Evolutionary conservation across 2,329 filamentous ascomycete genomes (phyloP).

Genomic region (Fusarium irregulare): DNA sequence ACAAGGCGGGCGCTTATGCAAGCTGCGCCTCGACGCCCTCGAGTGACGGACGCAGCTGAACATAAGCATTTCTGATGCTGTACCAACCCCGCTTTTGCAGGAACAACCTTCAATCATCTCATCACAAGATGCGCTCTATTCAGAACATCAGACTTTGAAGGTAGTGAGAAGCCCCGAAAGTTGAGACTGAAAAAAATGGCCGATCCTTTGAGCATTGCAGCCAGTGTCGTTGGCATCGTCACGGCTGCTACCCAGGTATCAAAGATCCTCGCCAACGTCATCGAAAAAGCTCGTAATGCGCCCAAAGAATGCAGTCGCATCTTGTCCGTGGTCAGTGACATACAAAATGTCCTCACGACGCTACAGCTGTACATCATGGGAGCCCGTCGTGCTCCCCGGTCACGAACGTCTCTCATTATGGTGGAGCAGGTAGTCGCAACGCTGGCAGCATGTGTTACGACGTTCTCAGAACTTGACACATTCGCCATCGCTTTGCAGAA

Average conservation of each 20-base stretch:
- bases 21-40: background rate
- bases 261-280: slow-evolving; percentile 11
- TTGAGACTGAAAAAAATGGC: slow-evolving; percentile 2
- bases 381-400: background rate
- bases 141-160: background rate
- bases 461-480: slow-evolving; percentile 5
- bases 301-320: background rate
- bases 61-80: background rate
- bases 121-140: background rate
- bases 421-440: slow-evolving; percentile 24
- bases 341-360: background rate
- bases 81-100: background rate
- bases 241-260: slow-evolving; percentile 16
- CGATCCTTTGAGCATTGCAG: slow-evolving; percentile 21
- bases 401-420: slow-evolving; percentile 20
- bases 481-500: background rate
- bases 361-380: slow-evolving; percentile 7
- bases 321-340: background rate
- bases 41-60: background rate
- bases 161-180: background rate
- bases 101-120: background rate
- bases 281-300: slow-evolving; percentile 16
- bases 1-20: background rate
- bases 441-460: slow-evolving; percentile 13
- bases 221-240: slow-evolving; percentile 16